Evolutionary conservation across 164 flowering plant species (phyloP).

Genomic region (Stephania yunnanensis): DNA sequence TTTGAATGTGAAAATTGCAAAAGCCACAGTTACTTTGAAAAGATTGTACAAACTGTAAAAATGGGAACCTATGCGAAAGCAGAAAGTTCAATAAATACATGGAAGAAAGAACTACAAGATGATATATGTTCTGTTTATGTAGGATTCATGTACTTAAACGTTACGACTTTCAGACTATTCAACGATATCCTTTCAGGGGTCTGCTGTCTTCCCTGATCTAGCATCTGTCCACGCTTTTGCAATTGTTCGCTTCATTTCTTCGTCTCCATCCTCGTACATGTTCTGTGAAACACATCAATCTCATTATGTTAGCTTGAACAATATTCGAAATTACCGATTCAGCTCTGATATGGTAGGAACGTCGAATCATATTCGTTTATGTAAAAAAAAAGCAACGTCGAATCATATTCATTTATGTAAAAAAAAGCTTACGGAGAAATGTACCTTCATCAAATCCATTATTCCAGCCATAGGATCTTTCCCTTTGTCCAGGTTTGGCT

Average conservation of each 20-base stretch:
- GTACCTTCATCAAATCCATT: conserved; percentile 54
- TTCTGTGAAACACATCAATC: conserved; percentile 45
- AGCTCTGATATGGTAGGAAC: not conserved
- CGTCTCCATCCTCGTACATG: conserved; percentile 98
- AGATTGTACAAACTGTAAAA: too few species aligned
- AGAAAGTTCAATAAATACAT: too few species aligned
- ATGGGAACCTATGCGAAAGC: too few species aligned
- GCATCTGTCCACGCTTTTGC: conserved; percentile 98
- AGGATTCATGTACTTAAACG: too few species aligned
- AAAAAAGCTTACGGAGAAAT: not conserved
- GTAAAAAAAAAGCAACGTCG: not conserved
- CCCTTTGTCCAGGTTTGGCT: conserved; percentile 65
- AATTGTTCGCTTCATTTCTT: conserved; percentile 89
- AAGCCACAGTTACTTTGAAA: too few species aligned
- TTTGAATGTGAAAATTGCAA: too few species aligned
- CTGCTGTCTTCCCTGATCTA: conserved; percentile 77
- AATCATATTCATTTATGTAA: not conserved
- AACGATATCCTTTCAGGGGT: conserved; percentile 53
- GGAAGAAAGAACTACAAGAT: too few species aligned
- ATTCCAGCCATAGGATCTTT: conserved; percentile 95
- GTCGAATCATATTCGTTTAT: not conserved
- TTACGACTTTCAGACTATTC: not conserved
- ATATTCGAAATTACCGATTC: not conserved
- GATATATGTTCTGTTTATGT: too few species aligned
- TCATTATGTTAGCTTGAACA: not conserved